Evolutionary conservation across 768 basidiomycete genomes (phyloP), one percentile per base, ranked within the genome.

Genomic region (Boletellus sp.): DNA sequence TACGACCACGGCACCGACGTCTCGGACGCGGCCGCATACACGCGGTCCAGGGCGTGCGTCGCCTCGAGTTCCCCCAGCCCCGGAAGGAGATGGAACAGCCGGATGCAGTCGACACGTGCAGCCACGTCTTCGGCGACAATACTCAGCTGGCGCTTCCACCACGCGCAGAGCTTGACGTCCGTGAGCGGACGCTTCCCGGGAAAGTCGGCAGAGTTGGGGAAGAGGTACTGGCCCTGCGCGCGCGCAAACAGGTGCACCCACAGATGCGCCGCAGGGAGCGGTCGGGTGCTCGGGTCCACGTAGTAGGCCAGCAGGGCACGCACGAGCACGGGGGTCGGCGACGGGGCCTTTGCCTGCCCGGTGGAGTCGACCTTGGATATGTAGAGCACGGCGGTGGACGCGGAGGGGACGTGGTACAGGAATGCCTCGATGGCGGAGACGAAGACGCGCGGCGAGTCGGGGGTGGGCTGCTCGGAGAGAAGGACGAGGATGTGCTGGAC

Each of bases 351-450:
- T 9, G 74, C 78, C 64, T 94, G 84, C 0, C 94, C 94, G 1
- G 94, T 91, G 11, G 93, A 84, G 66, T 99, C 96, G 46, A 96
- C 84, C 71, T 99, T 99, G 42, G 90, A 90, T 45, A 99, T 76
- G 67, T 98, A 96, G 28, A 98, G 68, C 31, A 97, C 78, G 3
- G 82, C 82, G 48, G 79, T 79, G 2, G 75, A 74, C 2, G 89
- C 85, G 4, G 79, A 56, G 3, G 90, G 87, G 43, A 94, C 62
- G 42, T 79, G 78, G 74, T 91, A 94, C 23, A 94, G 67, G 34
- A 69, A 76, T 0, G 82, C 87, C 64, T 94, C 90, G 51, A 96
- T 76, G n/a, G 80, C 94, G 4, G 84, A 76, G 28, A 90, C 83
- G 45, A 94, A 74, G 1, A 90, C 74, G 20, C 78, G 77, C 4